Evolutionary conservation across 805 yeast genomes (phyloP), one percentile per base, ranked within the genome.

Genomic region (Saccharomycopsis oosterbeekiorum): DNA sequence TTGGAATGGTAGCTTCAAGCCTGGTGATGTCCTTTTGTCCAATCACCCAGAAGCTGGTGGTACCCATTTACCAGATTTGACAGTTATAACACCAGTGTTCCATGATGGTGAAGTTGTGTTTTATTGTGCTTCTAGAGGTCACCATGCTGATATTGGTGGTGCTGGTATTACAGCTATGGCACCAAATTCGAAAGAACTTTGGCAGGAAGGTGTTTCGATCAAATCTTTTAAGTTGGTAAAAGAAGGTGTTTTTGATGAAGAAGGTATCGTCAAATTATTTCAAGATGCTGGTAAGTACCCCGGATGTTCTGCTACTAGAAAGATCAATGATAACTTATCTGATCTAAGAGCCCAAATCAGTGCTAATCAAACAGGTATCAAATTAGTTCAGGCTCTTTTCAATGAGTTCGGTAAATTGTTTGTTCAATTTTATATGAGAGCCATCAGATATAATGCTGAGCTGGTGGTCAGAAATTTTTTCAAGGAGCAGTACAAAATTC

Each of bases 111-210:
- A 74, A 43, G 76, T 80, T 15, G 73, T 76, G 37, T 82, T 81
- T 66, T 80, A 80, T 71, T 79, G 80, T 19, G 86, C 85, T 4
- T 76, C 84, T 1, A 72, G 86, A 63, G 85, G 84, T 3, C 86
- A 82, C 69, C 86, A 82, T 69, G 81, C 85, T 26, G 86, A 82
- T 65, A 82, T 82, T 66, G 86, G 86, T 50, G 82, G 84, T n/a
- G 76, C 82, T 57, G 41, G 41, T 3, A 37, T 37, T 37, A 37
- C 41, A 12, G 41, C 41, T 3, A 37, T 37, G 41, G 80, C 84
- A 24, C 79, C 85, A 2, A 73, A 80, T 67, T 82, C 85, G 14
- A 79, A 78, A 65, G 75, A 78, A 43, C 74, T 82, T 47, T 77
- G 70, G 63, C 81, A 81, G 63, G 86, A 82, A 69, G 86, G 85